A percentile compares a stretch with the other conserved stretches of the same genome.
These are phyloP conservation scores for Leccinum ochraceum DNA, from an alignment of 768 basidiomycete genomes.

Conservation along the genomic window DNA sequence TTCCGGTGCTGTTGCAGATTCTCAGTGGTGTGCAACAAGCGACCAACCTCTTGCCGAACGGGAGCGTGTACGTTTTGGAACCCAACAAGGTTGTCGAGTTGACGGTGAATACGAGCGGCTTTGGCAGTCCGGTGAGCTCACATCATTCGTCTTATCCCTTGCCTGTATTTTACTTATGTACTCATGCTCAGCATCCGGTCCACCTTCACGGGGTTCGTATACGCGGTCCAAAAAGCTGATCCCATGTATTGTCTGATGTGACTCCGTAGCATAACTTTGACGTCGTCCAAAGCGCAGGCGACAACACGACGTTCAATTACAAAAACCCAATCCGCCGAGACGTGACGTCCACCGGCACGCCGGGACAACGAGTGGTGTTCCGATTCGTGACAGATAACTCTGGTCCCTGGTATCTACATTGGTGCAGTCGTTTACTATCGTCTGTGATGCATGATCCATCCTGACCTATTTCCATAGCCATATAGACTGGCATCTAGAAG, in stretches of 20 bases:
- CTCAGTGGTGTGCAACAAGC: background rate
- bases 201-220: background rate
- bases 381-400: background rate
- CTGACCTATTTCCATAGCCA: constrained; percentile 18
- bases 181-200: background rate
- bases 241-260: background rate
- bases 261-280: background rate
- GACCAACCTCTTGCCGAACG: background rate
- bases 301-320: background rate
- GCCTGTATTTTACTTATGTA: background rate
- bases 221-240: too few species aligned
- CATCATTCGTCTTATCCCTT: background rate
- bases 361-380: background rate
- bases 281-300: background rate
- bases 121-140: background rate
- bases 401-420: constrained; percentile 28
- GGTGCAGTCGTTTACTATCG: constrained; percentile 11
- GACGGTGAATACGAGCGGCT: background rate
- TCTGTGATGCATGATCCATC: background rate
- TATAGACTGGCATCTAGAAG: constrained; percentile 32
- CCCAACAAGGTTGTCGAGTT: background rate
- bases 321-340: background rate
- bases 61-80: background rate
- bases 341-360: background rate
- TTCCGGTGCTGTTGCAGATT: background rate